Percentiles rank a stretch among this genome's conserved stretches.
Conservation (phyloP, 345 rosid genomes). For the Microcos paniculata region DNA sequence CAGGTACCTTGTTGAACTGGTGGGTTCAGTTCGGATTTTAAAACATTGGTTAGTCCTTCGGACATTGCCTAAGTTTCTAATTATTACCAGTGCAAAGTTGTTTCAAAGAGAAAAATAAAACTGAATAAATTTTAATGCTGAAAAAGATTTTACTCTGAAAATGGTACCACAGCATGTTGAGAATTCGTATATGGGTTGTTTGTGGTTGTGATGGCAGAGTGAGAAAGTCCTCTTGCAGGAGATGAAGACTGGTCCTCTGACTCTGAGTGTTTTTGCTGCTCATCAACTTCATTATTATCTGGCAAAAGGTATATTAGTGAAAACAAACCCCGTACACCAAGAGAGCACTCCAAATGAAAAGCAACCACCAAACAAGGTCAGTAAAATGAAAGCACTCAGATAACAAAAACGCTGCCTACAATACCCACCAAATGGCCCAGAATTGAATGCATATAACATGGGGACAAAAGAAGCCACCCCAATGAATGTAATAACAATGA, state of each 20-base stretch:
- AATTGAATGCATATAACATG: not conserved
- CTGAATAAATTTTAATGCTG: conserved; percentile 5
- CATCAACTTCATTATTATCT: conserved; percentile 69
- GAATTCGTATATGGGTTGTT: conserved; percentile 48
- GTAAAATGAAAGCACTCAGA: not conserved
- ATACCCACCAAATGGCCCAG: not conserved
- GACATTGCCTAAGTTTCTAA: not conserved
- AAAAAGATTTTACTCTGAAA: conserved; percentile 17
- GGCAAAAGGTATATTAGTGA: conserved; percentile 12
- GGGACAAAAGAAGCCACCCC: not conserved
- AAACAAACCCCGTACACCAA: not conserved
- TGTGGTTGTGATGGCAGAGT: conserved; percentile 48
- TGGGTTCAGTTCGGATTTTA: not conserved
- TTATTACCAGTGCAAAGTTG: not conserved
- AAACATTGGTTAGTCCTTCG: not conserved
- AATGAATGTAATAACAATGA: not conserved
- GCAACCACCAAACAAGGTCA: not conserved
- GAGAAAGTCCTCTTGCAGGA: conserved; percentile 46
- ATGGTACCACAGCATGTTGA: conserved; percentile 61
- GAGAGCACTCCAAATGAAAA: conserved; percentile 3
- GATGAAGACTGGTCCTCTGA: conserved; percentile 41
- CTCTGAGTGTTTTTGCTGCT: conserved; percentile 61
- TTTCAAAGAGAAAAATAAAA: not conserved
- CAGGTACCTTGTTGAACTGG: too few relatives aligned
- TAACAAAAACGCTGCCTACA: not conserved